Base-by-base conservation (phyloP, 345 rosid species). In the Bruguiera sexangula region DNA sequence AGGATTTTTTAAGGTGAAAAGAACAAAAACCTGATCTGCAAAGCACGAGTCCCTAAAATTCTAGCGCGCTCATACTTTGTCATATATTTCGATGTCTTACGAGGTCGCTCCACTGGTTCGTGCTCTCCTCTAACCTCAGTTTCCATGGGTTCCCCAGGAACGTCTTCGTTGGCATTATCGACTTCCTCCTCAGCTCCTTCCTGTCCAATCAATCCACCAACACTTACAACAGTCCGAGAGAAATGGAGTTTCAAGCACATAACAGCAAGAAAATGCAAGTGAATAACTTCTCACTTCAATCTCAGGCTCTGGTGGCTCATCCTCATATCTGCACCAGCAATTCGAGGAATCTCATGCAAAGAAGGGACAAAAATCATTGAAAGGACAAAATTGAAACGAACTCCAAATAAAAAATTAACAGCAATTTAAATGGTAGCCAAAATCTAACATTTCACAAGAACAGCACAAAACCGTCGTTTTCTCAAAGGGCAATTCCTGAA, bases 291-390 rank as follows among this genome's bases (percentile, higher is more conserved):
- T 68, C 68, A 89, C 98, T 62, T 94, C 98, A 53, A 88, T 77
- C 37, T 94, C 96, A 39, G 95, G 93, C 89, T 94, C 93, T 9
- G 77, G 71, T 36, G 97, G 97, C 85, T 89, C 97, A 27, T 94
- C 97, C 67, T 88, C 96, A 22, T 94, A 91, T 46, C 97, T 89
- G 73, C 48, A 54, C 6, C 27, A 58, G 21, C 18, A 57, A 46
- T 30, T 13, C 10, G 52, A 8, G 19, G 32, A 55, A 67, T 26
- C 34, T 18, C n/a, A 31, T 29, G 21, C 1, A 3, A 34, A 65
- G 31, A 59, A 31, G 3, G 36, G 9, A 11, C 20, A 10, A 2
- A 62, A 27, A 39, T 27, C 63, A 55, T 4, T 18, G 18, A 61
- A 61, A 32, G 29, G 13, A 68, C 1, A 13, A 16, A 36, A 67